These are phyloP conservation scores for Hibiscus tridactylites DNA, from an alignment of 345 rosid genomes.

Conservation along the genomic window DNA sequence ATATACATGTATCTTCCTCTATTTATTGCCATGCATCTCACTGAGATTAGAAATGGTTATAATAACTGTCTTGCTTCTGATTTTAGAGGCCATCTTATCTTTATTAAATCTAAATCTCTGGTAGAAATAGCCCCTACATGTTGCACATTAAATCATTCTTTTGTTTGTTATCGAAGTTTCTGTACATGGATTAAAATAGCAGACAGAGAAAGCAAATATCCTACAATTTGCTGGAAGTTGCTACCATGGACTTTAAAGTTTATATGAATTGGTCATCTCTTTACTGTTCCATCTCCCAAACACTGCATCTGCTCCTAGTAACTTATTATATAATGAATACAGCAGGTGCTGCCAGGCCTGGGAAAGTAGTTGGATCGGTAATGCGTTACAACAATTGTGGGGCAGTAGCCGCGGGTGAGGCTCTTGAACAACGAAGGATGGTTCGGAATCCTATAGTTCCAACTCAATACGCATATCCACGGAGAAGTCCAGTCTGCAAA, in stretches of 20 bases:
- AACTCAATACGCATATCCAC: slow-evolving; percentile 54
- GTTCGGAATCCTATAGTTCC: slow-evolving; percentile 50
- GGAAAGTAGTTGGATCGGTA: slow-evolving; percentile 79
- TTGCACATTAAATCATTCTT: background rate
- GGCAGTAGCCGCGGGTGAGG: slow-evolving; percentile 51
- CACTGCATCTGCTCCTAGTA: background rate
- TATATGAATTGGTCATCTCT: background rate
- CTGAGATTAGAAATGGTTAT: background rate
- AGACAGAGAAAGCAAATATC: background rate
- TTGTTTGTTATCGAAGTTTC: background rate
- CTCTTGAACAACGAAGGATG: slow-evolving; percentile 67
- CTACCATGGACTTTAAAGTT: background rate
- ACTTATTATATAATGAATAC: slow-evolving; percentile 6
- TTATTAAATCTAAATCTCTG: background rate
- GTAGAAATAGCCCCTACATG: background rate
- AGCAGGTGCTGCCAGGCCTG: slow-evolving; percentile 76
- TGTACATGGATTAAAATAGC: background rate
- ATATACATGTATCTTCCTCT: background rate
- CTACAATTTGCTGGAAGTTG: background rate
- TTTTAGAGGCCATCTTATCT: background rate
- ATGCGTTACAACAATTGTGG: slow-evolving; percentile 79
- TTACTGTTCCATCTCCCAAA: background rate
- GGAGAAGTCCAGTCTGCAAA: slow-evolving; percentile 59
- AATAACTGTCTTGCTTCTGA: background rate
- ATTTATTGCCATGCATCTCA: background rate